phyloP scores from a whole-genome alignment of 1,284 basidiomycete genomes.

The Cutaneotrichosporon dermatis region DNA sequence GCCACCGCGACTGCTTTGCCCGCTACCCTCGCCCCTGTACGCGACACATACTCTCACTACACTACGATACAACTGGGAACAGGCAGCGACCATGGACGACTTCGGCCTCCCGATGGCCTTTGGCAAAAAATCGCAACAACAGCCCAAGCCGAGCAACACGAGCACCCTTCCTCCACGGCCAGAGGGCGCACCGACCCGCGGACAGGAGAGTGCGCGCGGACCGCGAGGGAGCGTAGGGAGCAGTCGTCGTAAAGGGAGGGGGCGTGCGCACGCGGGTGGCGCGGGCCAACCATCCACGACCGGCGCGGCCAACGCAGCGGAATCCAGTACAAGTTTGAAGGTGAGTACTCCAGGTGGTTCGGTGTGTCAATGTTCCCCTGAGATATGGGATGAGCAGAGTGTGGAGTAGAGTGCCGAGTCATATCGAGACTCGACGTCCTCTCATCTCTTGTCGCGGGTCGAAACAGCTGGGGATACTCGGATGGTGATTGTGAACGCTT shows the following conservation, averaged over 20 bases:
- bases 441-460: no score
- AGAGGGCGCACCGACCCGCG: neutral
- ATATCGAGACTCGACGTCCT: no score
- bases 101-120: constrained; percentile 34
- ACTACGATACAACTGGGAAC: no score
- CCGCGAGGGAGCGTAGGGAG: constrained; percentile 33
- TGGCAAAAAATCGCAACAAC: constrained; percentile 24
- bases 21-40: no score
- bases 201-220: constrained; percentile 11
- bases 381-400: no score
- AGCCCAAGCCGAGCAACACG: neutral
- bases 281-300: neutral
- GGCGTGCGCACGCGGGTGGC: constrained; percentile 14
- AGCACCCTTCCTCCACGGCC: neutral
- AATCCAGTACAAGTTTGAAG: no score
- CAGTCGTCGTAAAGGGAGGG: constrained; percentile 19
- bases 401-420: no score
- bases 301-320: no score
- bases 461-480: no score
- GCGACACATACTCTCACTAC: neutral
- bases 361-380: no score
- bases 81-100: constrained; percentile 25
- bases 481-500: no score
- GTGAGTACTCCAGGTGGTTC: no score
- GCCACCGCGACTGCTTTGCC: neutral